Evolutionary conservation across 805 yeast genomes (phyloP).

Genomic region (Nakazawaea holstii): DNA sequence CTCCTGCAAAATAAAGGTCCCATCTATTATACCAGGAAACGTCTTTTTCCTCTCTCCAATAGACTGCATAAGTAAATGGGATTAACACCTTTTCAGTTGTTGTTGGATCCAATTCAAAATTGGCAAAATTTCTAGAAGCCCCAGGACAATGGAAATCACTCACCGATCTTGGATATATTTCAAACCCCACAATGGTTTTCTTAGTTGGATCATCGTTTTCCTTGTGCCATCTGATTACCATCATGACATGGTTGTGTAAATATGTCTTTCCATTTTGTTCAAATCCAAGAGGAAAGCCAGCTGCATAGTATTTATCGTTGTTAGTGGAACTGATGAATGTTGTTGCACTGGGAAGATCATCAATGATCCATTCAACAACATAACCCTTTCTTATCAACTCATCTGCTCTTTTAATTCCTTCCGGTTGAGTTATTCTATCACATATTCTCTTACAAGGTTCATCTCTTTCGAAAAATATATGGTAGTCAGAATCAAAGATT

Average conservation of each 20-base stretch:
- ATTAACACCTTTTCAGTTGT: conserved; percentile 37
- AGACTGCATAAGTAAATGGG: conserved; percentile 81
- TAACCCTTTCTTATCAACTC: conserved; percentile 63
- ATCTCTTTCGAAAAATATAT: conserved; percentile 60
- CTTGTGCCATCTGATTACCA: conserved; percentile 69
- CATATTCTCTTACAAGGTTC: conserved; percentile 63
- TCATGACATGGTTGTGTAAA: conserved; percentile 74
- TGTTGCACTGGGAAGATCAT: conserved; percentile 85
- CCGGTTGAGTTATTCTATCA: conserved; percentile 51
- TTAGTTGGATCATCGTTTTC: conserved; percentile 31
- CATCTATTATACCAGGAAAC: conserved; percentile 66
- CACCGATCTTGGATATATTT: conserved; percentile 82
- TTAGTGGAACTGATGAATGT: conserved; percentile 59
- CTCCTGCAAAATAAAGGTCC: conserved; percentile 62
- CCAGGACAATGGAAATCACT: conserved; percentile 69
- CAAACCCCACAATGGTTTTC: conserved; percentile 78
- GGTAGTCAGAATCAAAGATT: conserved; percentile 68
- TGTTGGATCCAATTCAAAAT: conserved; percentile 45
- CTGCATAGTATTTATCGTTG: conserved; percentile 62
- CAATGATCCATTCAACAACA: conserved; percentile 78
- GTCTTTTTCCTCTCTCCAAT: conserved; percentile 78
- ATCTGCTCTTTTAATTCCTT: conserved; percentile 50
- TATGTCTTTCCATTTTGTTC: conserved; percentile 54
- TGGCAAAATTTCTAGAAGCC: conserved; percentile 52
- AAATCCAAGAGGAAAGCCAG: conserved; percentile 84